These are phyloP conservation scores for Kodamaea hsintzibuensis DNA, from an alignment of 805 yeast genomes.

Conservation along the genomic window DNA sequence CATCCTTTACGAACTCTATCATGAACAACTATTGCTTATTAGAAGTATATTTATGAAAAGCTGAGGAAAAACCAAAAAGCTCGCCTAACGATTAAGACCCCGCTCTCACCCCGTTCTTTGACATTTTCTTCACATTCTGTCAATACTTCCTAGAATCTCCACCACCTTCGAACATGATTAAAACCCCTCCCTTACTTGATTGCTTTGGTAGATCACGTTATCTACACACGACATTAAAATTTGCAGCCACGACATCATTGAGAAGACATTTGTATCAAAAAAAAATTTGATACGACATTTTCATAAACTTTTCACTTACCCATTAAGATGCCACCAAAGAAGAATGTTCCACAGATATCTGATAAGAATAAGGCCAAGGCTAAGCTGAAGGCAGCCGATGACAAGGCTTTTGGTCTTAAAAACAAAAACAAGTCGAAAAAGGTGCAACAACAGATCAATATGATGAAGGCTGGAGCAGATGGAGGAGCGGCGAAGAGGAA, in stretches of 20 bases:
- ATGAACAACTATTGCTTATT: background rate
- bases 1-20: background rate
- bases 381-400: slow-evolving; percentile 63
- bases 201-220: background rate
- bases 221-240: background rate
- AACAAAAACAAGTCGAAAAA: slow-evolving; percentile 93
- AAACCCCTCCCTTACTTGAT: background rate
- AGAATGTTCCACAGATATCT: slow-evolving; percentile 52
- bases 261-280: background rate
- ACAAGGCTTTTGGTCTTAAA: slow-evolving; percentile 93
- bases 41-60: background rate
- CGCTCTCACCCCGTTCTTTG: background rate
- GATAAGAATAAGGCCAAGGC: slow-evolving; percentile 69
- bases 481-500: slow-evolving; percentile 59
- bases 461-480: slow-evolving; percentile 45
- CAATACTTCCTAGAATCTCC: background rate
- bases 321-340: slow-evolving; percentile 76
- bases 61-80: background rate
- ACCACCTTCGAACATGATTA: background rate
- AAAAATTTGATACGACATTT: slow-evolving; percentile 2
- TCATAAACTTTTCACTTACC: background rate
- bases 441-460: slow-evolving; percentile 58
- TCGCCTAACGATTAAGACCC: background rate
- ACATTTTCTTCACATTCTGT: background rate
- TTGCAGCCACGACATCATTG: slow-evolving; percentile 4